Percentiles rank a stretch among this genome's conserved stretches.
Evolutionary conservation across 331 rosid species (phyloP).

Genomic region (Malus hybrid): DNA sequence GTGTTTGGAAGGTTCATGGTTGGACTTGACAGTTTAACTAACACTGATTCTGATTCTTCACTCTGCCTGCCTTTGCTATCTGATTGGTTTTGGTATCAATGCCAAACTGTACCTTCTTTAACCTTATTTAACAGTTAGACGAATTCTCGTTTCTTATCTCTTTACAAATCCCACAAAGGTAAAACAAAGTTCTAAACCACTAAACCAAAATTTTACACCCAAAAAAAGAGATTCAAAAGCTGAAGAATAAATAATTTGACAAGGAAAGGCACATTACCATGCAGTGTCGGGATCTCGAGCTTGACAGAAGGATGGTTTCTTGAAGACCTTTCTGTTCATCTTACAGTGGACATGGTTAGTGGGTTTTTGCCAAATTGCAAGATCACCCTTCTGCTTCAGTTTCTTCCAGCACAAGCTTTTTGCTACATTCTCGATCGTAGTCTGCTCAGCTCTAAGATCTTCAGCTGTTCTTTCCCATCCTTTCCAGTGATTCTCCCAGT

Average conservation of each 20-base stretch:
- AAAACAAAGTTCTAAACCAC: not conserved
- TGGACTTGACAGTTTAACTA: conserved; percentile 7
- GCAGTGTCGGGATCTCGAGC: conserved; percentile 70
- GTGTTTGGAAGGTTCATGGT: no score
- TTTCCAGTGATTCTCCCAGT: conserved; percentile 70
- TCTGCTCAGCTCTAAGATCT: conserved; percentile 70
- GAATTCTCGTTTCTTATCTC: no score
- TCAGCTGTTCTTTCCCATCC: conserved; percentile 76
- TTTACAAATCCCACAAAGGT: no score
- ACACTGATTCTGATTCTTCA: not conserved
- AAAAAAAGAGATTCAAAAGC: not conserved
- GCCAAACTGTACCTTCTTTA: conserved; percentile 16
- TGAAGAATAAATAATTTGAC: not conserved
- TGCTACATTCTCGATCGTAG: conserved; percentile 62
- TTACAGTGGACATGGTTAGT: conserved; percentile 76
- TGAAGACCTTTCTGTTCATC: conserved; percentile 49
- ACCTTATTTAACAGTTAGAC: not conserved
- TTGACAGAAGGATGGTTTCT: conserved; percentile 54
- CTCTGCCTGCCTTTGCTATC: conserved; percentile 28
- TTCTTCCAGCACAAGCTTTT: conserved; percentile 88
- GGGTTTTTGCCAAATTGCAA: conserved; percentile 94
- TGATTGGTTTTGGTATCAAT: conserved; percentile 63
- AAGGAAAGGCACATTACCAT: conserved; percentile 38
- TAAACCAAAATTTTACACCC: conserved; percentile 3
- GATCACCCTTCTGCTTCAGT: conserved; percentile 51